A percentile compares a stretch with the other conserved stretches of the same genome.
phyloP scores from a whole-genome alignment of 108 stramenopile species.

The Cyclotella atomus region DNA sequence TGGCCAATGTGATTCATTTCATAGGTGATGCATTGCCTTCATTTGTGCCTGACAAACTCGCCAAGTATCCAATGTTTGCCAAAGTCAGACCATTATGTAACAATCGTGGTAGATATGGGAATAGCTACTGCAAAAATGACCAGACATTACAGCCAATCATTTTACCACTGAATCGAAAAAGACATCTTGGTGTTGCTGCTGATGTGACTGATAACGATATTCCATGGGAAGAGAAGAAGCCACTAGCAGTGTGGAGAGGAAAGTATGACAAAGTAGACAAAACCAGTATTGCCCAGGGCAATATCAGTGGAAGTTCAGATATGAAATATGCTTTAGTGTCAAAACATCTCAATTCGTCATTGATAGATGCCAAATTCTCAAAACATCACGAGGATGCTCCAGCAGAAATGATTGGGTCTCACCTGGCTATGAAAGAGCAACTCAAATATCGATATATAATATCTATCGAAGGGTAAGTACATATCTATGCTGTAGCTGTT shows the following conservation, averaged over 20 bases:
- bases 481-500: too few species aligned
- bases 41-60: conserved; percentile 18
- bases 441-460: conserved; percentile 57
- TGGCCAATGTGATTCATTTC: conserved; percentile 42
- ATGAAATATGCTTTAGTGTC: conserved; percentile 69
- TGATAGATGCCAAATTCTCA: conserved; percentile 71
- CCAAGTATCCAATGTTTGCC: conserved; percentile 41
- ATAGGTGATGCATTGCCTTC: conserved; percentile 49
- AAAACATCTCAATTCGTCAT: conserved; percentile 58
- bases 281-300: conserved; percentile 43
- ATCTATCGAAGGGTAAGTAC: conserved; percentile 47
- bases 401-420: conserved; percentile 28
- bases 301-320: conserved; percentile 3
- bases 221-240: conserved; percentile 70
- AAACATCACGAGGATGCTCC: conserved; percentile 28
- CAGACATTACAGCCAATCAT: conserved; percentile 28
- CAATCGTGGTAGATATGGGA: not conserved
- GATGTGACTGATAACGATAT: conserved; percentile 64
- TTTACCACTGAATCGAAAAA: conserved; percentile 46
- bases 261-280: conserved; percentile 59
- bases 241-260: conserved; percentile 77
- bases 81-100: conserved; percentile 46
- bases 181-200: conserved; percentile 40
- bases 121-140: conserved; percentile 11
- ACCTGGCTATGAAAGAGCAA: conserved; percentile 35